Evolutionary conservation across 1,284 basidiomycete species (phyloP), one percentile per base, ranked within the genome.

Genomic region (Heterobasidion irregulare): DNA sequence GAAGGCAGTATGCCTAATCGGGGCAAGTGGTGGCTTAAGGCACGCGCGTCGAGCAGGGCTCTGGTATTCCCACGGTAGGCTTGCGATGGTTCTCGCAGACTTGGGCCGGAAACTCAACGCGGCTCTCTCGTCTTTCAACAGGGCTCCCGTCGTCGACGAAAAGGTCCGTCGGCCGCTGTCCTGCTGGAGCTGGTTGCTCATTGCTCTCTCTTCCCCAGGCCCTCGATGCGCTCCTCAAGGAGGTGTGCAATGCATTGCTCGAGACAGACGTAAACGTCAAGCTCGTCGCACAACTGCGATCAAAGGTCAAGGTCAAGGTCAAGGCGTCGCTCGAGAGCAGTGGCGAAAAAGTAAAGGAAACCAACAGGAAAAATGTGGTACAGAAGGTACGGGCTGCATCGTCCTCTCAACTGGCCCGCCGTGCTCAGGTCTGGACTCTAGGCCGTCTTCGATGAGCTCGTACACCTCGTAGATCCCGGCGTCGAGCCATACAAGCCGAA

Each of bases 181-280:
- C 5, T 26, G 26, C 64, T 52, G 53, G 50, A 47, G 18, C 32
- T 15, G 10, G 41, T 19, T 50, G 8, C 32, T 16, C 58, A 26
- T 26, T n/a, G 2, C 38, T 12, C 53, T n/a, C 34, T 18, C 48
- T 16, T 50, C 8, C 8, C 13, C 63, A 91, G 94, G 92, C 94
- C 50, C 85, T 99, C 65, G 96, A 98, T 75, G 84, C 84, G 6
- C 85, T 94, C 12, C 83, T 99, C 61, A 99, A 98, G 73, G 92
- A 96, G 71, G 92, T 99, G 61, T 94, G 92, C 59, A 80, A 92
- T 32, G 97, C 96, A 2, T 76, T 99, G 50, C 82, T 99, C 53
- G 94, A 98, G 72, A 89, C 94, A 33, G 97, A 99, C 72, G 96
- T 99, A 58, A 99, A 99, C 67, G 96, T 99, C 64, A 96, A 95